A percentile compares a stretch with the other conserved stretches of the same genome.
Evolutionary conservation across 2,329 filamentous ascomycete genomes (phyloP).

Genomic region (Saccharata proteae): DNA sequence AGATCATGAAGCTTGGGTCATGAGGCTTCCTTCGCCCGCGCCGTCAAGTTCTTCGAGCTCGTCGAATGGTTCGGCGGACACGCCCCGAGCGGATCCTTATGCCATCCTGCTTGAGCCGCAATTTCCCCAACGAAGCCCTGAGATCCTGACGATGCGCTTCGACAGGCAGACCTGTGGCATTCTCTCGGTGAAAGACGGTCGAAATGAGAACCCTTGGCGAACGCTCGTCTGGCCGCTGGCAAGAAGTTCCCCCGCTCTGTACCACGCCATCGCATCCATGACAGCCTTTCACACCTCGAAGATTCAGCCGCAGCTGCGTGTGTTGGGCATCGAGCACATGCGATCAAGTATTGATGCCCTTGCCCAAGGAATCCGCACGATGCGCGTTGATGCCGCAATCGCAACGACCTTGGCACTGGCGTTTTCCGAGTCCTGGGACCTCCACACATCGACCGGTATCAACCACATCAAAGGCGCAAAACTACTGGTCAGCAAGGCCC

Average conservation of each 20-base stretch:
- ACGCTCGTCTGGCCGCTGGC: conserved; percentile 59
- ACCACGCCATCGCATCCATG: conserved; percentile 57
- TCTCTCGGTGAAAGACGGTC: conserved; percentile 57
- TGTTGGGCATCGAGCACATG: conserved; percentile 58
- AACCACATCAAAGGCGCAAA: conserved; percentile 58
- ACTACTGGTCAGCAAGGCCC: conserved; percentile 47
- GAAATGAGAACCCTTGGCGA: conserved; percentile 59
- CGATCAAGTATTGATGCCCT: conserved; percentile 49
- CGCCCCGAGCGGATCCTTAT: conserved; percentile 15
- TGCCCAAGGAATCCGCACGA: conserved; percentile 47
- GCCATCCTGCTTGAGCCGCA: conserved; percentile 30
- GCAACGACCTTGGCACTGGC: conserved; percentile 59
- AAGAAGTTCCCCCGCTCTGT: conserved; percentile 50
- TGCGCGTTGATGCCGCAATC: conserved; percentile 52
- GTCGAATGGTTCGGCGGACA: conserved; percentile 11
- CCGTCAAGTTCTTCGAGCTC: conserved; percentile 23
- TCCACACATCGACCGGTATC: conserved; percentile 55
- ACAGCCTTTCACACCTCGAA: conserved; percentile 56
- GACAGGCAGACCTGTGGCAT: conserved; percentile 58
- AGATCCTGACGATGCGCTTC: conserved; percentile 51
- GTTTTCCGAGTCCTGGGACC: conserved; percentile 61
- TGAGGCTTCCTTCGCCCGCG: conserved; percentile 25
- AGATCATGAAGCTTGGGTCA: conserved; percentile 22
- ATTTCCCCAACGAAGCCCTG: conserved; percentile 41
- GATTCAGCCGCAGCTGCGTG: conserved; percentile 43